Conservation (phyloP, 1,284 basidiomycete genomes). For the Heterobasidion occidentale region DNA sequence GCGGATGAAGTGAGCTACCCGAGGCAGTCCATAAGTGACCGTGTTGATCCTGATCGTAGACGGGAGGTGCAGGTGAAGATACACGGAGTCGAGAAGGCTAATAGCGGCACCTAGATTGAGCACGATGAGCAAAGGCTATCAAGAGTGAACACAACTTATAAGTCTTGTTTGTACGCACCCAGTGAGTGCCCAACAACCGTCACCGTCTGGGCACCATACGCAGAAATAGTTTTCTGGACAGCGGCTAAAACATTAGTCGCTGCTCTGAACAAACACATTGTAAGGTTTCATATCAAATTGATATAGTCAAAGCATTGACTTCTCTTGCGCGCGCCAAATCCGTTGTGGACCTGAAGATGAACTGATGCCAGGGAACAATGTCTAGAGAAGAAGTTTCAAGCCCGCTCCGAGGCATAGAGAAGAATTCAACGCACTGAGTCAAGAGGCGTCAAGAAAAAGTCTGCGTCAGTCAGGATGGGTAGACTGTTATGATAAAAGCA, state of each 20-base stretch:
- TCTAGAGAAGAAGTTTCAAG: not conserved
- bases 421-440: conserved; percentile 18
- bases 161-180: conserved; percentile 16
- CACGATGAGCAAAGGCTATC: not conserved
- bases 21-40: conserved; percentile 44
- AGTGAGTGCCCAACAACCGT: conserved; percentile 32
- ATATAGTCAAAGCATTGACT: conserved; percentile 1
- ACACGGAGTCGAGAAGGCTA: conserved; percentile 38
- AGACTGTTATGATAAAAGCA: conserved; percentile 22
- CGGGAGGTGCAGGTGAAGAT: conserved; percentile 36
- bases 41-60: conserved; percentile 26
- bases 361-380: conserved; percentile 51
- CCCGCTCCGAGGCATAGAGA: not conserved
- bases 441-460: conserved; percentile 31
- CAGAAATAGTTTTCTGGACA: conserved; percentile 24
- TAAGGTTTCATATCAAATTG: not conserved
- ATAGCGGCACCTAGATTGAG: conserved; percentile 31
- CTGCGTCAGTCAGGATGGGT: conserved; percentile 44
- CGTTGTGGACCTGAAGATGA: conserved; percentile 44
- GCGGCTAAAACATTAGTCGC: conserved; percentile 27
- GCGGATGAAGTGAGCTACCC: conserved; percentile 20
- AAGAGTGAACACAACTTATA: not conserved
- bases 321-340: conserved; percentile 47
- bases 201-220: conserved; percentile 21
- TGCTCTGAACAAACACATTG: conserved; percentile 12